Percentiles rank a stretch among this genome's conserved stretches.
Evolutionary conservation across 2,329 filamentous ascomycete species (phyloP).

Genomic region (Nakataea oryzae): DNA sequence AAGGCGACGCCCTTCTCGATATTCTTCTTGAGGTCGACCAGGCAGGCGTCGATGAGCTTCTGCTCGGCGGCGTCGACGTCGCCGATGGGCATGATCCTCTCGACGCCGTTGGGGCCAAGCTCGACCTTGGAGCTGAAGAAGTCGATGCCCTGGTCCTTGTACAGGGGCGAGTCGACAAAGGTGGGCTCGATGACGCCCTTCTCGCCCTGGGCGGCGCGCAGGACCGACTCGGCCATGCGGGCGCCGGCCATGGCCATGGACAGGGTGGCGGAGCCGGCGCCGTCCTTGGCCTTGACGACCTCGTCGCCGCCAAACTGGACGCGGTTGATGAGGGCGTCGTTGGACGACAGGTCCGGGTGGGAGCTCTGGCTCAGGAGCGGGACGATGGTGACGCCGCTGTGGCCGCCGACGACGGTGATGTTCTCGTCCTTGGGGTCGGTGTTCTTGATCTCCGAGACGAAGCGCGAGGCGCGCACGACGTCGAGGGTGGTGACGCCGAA

Average conservation of each 20-base stretch:
- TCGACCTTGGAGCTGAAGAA: conserved; percentile 96
- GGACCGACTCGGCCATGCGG: conserved; percentile 74
- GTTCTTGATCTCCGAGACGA: conserved; percentile 89
- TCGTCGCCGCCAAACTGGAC: conserved; percentile 99
- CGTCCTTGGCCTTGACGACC: conserved; percentile 98
- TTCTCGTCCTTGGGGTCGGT: conserved; percentile 88
- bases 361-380: conserved; percentile 91
- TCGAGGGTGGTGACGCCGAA: conserved; percentile 99
- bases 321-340: conserved; percentile 75
- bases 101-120: conserved; percentile 90
- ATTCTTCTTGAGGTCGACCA: conserved; percentile 85
- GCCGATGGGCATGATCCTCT: conserved; percentile 86
- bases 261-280: conserved; percentile 90
- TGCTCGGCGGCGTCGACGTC: conserved; percentile 77
- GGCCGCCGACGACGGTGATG: conserved; percentile 92
- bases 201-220: conserved; percentile 87
- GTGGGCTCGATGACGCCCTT: conserved; percentile 93
- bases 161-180: conserved; percentile 93
- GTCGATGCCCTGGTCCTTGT: conserved; percentile 95
- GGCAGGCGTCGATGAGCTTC: conserved; percentile 76
- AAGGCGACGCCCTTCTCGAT: conserved; percentile 77
- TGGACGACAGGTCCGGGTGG: conserved; percentile 72
- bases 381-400: conserved; percentile 97
- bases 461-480: conserved; percentile 93
- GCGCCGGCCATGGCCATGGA: conserved; percentile 97